Evolutionary conservation across 768 basidiomycete species (phyloP).

Genomic region (Psilocybe sp.): DNA sequence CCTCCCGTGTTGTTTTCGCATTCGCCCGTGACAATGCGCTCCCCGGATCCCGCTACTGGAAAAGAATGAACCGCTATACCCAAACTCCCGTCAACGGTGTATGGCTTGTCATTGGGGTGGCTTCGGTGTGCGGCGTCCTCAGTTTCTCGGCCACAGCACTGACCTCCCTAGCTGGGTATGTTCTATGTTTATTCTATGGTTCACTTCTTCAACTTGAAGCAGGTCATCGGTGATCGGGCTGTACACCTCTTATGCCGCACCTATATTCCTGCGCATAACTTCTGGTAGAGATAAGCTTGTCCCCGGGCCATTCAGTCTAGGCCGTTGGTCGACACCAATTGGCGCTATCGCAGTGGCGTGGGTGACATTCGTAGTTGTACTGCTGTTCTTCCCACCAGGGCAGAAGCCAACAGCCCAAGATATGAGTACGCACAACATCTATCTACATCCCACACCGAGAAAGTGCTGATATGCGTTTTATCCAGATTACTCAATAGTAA

Average conservation of each 20-base stretch:
- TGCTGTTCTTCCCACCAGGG: constrained; percentile 56
- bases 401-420: constrained; percentile 35
- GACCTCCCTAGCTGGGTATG: constrained; percentile 63
- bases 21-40: constrained; percentile 74
- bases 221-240: constrained; percentile 72
- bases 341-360: constrained; percentile 62
- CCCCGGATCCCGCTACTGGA: constrained; percentile 72
- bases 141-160: constrained; percentile 66
- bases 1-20: constrained; percentile 72
- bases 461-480: constrained; percentile 1
- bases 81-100: constrained; percentile 75
- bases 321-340: constrained; percentile 56
- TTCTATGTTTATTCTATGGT: not conserved
- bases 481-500: constrained; percentile 66
- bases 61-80: constrained; percentile 52
- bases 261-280: constrained; percentile 70
- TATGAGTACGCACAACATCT: constrained; percentile 52
- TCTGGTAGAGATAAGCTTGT: constrained; percentile 57
- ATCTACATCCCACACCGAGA: not conserved
- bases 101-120: constrained; percentile 62
- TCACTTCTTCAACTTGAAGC: not conserved
- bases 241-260: constrained; percentile 64
- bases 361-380: constrained; percentile 58
- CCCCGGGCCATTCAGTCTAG: constrained; percentile 61
- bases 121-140: constrained; percentile 59